Evolutionary conservation across 192 early-diverging fungal genomes (phyloP).

Genomic region (Backusella tuberculispora): DNA sequence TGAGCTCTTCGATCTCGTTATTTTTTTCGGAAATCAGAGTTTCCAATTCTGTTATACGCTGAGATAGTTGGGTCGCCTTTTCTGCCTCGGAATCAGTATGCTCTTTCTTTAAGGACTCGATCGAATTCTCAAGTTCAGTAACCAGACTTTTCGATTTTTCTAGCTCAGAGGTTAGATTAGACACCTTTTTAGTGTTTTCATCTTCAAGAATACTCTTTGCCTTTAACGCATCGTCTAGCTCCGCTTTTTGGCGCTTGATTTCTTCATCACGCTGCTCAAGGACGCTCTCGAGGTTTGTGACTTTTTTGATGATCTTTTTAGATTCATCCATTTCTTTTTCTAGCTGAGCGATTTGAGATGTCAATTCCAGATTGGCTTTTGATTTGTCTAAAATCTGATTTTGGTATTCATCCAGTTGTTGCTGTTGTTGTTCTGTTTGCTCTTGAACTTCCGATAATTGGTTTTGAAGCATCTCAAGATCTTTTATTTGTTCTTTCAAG

Average conservation of each 20-base stretch:
- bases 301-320: background rate
- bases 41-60: background rate
- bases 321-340: background rate
- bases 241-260: background rate
- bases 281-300: background rate
- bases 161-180: background rate
- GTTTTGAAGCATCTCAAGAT: background rate
- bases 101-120: background rate
- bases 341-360: background rate
- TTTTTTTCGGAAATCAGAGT: background rate
- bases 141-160: background rate
- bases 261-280: background rate
- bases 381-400: slow-evolving; percentile 2
- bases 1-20: background rate
- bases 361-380: background rate
- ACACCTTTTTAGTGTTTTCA: background rate
- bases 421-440: background rate
- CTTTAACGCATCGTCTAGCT: background rate
- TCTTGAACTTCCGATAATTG: slow-evolving; percentile 7
- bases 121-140: background rate
- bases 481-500: background rate
- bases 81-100: background rate
- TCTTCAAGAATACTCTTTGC: background rate
- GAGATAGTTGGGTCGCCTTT: background rate
- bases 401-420: background rate